A percentile compares a stretch with the other conserved stretches of the same genome.
These are phyloP conservation scores for Neurospora hispaniola DNA, from an alignment of 495 filamentous ascomycete species.

Conservation along the genomic window DNA sequence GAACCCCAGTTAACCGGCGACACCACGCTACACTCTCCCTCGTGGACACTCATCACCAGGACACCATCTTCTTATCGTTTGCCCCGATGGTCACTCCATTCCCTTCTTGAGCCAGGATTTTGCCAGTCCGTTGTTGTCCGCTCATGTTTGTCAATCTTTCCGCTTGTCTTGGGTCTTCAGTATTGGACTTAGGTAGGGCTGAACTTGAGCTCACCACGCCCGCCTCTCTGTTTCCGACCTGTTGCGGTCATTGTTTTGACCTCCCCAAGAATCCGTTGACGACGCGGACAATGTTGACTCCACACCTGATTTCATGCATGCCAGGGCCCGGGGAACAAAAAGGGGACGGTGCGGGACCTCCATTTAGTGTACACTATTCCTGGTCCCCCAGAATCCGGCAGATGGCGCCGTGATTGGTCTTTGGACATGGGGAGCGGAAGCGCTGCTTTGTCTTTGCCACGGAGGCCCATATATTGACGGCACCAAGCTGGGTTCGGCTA, in stretches of 20 bases:
- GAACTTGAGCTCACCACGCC: neutral
- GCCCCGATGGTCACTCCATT: neutral
- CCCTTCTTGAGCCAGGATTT: neutral
- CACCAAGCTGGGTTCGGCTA: conserved; percentile 14
- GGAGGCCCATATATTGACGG: conserved; percentile 13
- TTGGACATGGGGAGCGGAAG: conserved; percentile 2
- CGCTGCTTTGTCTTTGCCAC: conserved; percentile 16
- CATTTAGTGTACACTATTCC: neutral
- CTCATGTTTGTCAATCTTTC: neutral
- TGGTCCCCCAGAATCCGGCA: neutral
- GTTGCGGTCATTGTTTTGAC: neutral
- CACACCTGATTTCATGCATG: neutral
- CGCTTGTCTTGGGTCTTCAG: neutral
- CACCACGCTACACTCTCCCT: neutral
- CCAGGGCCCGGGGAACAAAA: neutral
- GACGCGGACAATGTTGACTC: neutral
- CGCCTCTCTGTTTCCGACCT: neutral
- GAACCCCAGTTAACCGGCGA: neutral
- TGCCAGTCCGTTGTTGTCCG: neutral
- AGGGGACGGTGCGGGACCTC: neutral
- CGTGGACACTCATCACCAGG: neutral
- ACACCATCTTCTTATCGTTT: neutral
- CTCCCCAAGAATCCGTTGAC: neutral
- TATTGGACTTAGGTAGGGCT: neutral
- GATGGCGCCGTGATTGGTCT: neutral